These are phyloP conservation scores for Schizochytrium sp. DNA, from an alignment of 108 stramenopile species.

Conservation along the genomic window DNA sequence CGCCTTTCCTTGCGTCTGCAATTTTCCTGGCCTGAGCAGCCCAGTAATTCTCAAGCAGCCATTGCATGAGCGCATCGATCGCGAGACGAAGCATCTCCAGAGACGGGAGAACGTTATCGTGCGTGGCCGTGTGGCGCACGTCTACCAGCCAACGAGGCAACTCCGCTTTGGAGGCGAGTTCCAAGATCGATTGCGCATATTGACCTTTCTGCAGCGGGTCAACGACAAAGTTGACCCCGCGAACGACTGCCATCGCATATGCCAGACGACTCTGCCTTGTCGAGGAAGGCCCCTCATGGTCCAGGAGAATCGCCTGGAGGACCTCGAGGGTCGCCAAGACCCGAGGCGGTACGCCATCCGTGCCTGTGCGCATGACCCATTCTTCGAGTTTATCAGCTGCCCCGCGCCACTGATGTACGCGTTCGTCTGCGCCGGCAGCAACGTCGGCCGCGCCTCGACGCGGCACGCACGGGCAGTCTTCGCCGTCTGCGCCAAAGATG, in stretches of 20 bases:
- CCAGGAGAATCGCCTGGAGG: not conserved
- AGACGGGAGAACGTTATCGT: not conserved
- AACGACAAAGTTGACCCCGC: not conserved
- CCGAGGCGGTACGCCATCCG: not conserved
- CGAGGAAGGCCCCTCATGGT: not conserved
- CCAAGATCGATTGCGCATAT: not conserved
- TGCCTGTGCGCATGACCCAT: not conserved
- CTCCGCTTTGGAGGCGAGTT: not conserved
- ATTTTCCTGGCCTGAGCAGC: not conserved
- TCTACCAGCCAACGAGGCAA: conserved; percentile 21
- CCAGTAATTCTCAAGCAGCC: not conserved
- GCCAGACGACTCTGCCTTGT: not conserved
- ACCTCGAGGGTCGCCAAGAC: not conserved
- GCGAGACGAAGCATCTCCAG: not conserved
- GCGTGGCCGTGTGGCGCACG: conserved; percentile 16
- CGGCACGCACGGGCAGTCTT: not conserved
- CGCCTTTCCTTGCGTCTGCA: not conserved
- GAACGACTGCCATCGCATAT: not conserved
- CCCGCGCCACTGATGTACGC: not conserved
- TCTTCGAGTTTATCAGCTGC: not conserved
- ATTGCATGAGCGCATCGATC: not conserved
- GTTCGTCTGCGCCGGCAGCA: not conserved
- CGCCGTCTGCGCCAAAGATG: not conserved
- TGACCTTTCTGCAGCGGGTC: not conserved
- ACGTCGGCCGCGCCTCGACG: not conserved